Percentiles rank a stretch among this genome's conserved stretches.
phyloP scores from a whole-genome alignment of 129 eudicot species.

The Arctium lappa region DNA sequence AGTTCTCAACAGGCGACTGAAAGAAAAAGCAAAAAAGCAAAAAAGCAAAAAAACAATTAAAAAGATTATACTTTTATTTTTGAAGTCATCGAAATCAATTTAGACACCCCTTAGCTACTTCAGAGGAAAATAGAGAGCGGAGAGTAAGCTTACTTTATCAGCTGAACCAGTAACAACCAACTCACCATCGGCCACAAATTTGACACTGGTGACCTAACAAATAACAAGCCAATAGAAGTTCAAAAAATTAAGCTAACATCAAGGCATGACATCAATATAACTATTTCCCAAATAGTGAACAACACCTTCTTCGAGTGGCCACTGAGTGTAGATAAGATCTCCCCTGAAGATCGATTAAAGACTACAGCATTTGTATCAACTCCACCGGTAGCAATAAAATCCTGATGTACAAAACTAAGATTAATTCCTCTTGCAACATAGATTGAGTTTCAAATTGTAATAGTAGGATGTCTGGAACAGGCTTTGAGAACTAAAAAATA shows the following conservation, averaged over 20 bases:
- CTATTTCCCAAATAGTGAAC: constrained; percentile 15
- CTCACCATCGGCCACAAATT: constrained; percentile 79
- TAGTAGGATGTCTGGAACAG: neutral
- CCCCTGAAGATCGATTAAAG: constrained; percentile 79
- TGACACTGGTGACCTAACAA: constrained; percentile 82
- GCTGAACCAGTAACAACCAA: constrained; percentile 84
- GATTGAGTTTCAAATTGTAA: neutral
- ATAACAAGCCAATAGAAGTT: constrained; percentile 8
- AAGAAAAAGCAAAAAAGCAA: neutral
- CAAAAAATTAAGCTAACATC: neutral
- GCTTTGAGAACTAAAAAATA: neutral
- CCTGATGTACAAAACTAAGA: constrained; percentile 40
- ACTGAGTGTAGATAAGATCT: constrained; percentile 84
- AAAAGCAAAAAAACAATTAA: neutral
- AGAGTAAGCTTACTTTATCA: constrained; percentile 60
- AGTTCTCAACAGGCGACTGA: neutral
- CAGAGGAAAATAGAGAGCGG: neutral
- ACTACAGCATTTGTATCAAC: constrained; percentile 80
- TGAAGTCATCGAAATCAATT: neutral
- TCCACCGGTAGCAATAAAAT: constrained; percentile 89
- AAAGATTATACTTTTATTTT: neutral
- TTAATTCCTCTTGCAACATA: neutral
- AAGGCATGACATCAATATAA: neutral
- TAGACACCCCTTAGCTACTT: neutral
- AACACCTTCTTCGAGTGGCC: constrained; percentile 97